These are phyloP conservation scores for Globisporangium yorkense DNA, from an alignment of 352 stramenopile genomes.

Conservation along the genomic window DNA sequence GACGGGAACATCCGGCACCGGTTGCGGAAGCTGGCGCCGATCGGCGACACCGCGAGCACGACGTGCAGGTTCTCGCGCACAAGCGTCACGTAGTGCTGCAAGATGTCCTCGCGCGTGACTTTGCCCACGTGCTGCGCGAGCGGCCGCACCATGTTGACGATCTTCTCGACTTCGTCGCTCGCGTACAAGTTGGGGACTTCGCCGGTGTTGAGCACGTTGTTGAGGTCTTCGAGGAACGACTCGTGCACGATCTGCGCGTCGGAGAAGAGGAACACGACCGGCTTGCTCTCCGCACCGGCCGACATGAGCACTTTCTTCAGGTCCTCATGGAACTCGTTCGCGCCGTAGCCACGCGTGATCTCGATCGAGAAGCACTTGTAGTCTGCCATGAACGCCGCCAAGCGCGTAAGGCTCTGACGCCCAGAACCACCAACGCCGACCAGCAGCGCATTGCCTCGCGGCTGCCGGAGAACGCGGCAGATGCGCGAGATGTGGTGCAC, in stretches of 20 bases:
- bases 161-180: conserved; percentile 89
- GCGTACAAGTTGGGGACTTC: conserved; percentile 93
- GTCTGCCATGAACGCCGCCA: conserved; percentile 90
- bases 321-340: conserved; percentile 90
- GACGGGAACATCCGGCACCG: conserved; percentile 93
- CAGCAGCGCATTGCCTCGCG: conserved; percentile 88
- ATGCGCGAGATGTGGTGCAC: conserved; percentile 93
- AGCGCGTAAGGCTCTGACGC: conserved; percentile 86
- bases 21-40: conserved; percentile 89
- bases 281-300: conserved; percentile 82
- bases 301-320: conserved; percentile 90
- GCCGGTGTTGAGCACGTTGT: conserved; percentile 92
- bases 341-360: conserved; percentile 89
- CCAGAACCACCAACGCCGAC: conserved; percentile 90
- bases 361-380: conserved; percentile 91
- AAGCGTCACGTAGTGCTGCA: conserved; percentile 86
- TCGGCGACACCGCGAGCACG: conserved; percentile 91
- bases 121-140: conserved; percentile 73
- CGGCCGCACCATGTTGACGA: conserved; percentile 78
- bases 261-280: conserved; percentile 91
- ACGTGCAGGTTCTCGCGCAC: conserved; percentile 93
- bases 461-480: conserved; percentile 89
- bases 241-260: conserved; percentile 93
- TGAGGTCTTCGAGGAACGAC: conserved; percentile 93
- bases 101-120: conserved; percentile 78